A percentile compares a stretch with the other conserved stretches of the same genome.
Evolutionary conservation across 1,139 yeast species (phyloP).

Genomic region (Diutina ranongensis): DNA sequence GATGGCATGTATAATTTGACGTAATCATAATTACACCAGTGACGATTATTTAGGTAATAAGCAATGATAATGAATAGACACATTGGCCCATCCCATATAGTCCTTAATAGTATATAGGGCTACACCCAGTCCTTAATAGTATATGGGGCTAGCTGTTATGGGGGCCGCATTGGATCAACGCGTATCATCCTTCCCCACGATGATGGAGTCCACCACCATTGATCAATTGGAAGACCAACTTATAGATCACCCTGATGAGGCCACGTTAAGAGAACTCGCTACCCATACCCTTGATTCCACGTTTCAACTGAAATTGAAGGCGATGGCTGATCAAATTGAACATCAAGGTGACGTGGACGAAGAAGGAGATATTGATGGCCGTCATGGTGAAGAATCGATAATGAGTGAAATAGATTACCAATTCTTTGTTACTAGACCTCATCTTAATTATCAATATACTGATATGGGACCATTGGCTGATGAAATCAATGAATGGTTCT

Average conservation of each 20-base stretch:
- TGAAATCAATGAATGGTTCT: constrained; percentile 60
- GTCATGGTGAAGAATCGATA: constrained; percentile 6
- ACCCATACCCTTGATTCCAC: constrained; percentile 29
- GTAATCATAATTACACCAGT: too few species aligned
- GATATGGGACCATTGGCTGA: constrained; percentile 29
- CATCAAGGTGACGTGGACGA: constrained; percentile 9
- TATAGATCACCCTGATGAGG: constrained; percentile 34
- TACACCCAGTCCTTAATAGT: too few species aligned
- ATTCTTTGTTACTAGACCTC: constrained; percentile 24
- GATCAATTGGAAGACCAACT: constrained; percentile 36
- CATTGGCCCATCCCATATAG: too few species aligned
- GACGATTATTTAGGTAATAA: too few species aligned
- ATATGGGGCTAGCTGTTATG: too few species aligned
- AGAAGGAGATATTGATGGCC: constrained; percentile 9
- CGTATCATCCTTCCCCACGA: not conserved
- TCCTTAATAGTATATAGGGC: too few species aligned
- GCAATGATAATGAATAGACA: too few species aligned
- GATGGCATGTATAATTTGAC: not conserved
- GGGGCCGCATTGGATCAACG: too few species aligned
- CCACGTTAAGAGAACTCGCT: constrained; percentile 19
- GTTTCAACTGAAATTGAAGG: constrained; percentile 33
- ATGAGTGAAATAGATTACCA: constrained; percentile 7
- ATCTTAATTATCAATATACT: constrained; percentile 33
- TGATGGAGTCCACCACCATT: constrained; percentile 10
- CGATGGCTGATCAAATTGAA: constrained; percentile 31